A percentile compares a stretch with the other conserved stretches of the same genome.
phyloP scores from a whole-genome alignment of 2,329 filamentous ascomycete species.

The Diaporthe sp. region DNA sequence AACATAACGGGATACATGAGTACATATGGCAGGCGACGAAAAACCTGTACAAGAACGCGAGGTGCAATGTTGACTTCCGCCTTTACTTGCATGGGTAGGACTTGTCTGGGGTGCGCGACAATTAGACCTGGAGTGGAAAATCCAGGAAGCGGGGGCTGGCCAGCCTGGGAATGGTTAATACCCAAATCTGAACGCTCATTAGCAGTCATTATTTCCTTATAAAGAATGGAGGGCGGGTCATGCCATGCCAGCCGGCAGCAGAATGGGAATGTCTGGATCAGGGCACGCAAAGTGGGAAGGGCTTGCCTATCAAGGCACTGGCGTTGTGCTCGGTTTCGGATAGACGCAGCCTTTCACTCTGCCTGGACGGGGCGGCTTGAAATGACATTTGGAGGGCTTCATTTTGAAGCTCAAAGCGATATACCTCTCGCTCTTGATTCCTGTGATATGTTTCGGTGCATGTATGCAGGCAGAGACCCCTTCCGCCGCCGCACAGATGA shows the following conservation, averaged over 20 bases:
- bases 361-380: slow-evolving; percentile 9
- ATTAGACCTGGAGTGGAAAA: slow-evolving; percentile 4
- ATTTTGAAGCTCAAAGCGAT: slow-evolving; percentile 6
- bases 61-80: not conserved
- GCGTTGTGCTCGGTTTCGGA: slow-evolving; percentile 18
- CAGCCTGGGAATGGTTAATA: slow-evolving; percentile 33
- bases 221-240: not conserved
- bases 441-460: not conserved
- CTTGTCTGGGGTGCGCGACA: not conserved
- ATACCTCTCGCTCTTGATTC: not conserved
- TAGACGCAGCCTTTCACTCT: slow-evolving; percentile 30
- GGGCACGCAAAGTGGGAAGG: slow-evolving; percentile 12
- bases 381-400: slow-evolving; percentile 19
- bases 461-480: too few relatives aligned
- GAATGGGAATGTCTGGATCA: not conserved
- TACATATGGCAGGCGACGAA: slow-evolving; percentile 16
- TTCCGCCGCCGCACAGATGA: not conserved
- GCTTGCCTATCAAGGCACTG: slow-evolving; percentile 17
- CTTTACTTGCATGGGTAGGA: not conserved
- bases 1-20: slow-evolving; percentile 24
- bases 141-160: slow-evolving; percentile 1
- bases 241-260: not conserved
- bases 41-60: not conserved
- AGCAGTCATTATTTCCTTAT: slow-evolving; percentile 2
- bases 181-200: slow-evolving; percentile 34